A percentile compares a stretch with the other conserved stretches of the same genome.
These are phyloP conservation scores for Wickerhamiella pararugosa DNA, from an alignment of 1,139 yeast genomes.

Conservation along the genomic window DNA sequence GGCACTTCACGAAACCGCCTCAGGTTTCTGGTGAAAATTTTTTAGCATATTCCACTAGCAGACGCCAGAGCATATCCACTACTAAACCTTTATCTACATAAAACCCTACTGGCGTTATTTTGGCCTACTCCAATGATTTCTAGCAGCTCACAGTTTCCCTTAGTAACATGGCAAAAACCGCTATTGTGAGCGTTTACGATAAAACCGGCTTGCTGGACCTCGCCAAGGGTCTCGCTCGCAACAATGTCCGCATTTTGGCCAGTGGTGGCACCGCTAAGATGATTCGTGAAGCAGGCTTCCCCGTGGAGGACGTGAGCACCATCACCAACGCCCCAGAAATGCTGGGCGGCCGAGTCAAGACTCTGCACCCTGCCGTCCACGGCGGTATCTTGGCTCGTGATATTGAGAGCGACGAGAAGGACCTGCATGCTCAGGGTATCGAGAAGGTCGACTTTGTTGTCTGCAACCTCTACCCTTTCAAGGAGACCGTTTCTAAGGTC, in stretches of 20 bases:
- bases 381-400: constrained; percentile 95
- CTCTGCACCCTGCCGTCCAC: constrained; percentile 96
- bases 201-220: constrained; percentile 91
- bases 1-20: too few relatives aligned
- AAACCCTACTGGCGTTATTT: too few relatives aligned
- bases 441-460: constrained; percentile 94
- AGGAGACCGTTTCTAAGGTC: constrained; percentile 89
- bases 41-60: too few relatives aligned
- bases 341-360: constrained; percentile 97
- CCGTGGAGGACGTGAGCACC: constrained; percentile 87
- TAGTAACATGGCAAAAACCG: constrained; percentile 36
- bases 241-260: constrained; percentile 82
- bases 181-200: constrained; percentile 91
- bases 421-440: constrained; percentile 72
- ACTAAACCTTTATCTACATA: too few relatives aligned
- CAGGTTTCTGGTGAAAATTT: too few relatives aligned
- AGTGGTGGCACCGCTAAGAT: constrained; percentile 95
- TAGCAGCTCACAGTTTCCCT: background rate
- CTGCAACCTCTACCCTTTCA: constrained; percentile 95
- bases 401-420: constrained; percentile 77
- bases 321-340: constrained; percentile 98
- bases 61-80: too few relatives aligned
- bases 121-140: background rate
- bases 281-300: constrained; percentile 95
- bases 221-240: constrained; percentile 83